Percentiles rank a stretch among this genome's conserved stretches.
These are phyloP conservation scores for Pontederia crassipes DNA, from an alignment of 176 grass and related monocot genomes.

Conservation along the genomic window DNA sequence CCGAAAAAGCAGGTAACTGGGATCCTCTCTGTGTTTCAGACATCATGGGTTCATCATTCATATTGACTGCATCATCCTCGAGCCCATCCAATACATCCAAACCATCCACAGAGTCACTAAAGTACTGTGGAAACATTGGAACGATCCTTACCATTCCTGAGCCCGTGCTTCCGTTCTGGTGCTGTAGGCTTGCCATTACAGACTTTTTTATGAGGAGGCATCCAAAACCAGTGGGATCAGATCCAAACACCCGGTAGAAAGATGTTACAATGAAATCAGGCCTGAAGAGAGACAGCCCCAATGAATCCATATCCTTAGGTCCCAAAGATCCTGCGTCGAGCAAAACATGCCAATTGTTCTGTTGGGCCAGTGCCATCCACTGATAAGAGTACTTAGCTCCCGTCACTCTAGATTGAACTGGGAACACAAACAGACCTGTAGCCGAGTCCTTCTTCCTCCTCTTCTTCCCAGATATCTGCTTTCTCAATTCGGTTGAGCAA, in stretches of 20 bases:
- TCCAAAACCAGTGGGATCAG: conserved; percentile 86
- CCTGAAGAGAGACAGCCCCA: conserved; percentile 81
- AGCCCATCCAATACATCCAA: conserved; percentile 64
- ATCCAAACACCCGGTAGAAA: conserved; percentile 90
- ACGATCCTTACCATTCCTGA: conserved; percentile 82
- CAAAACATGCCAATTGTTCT: conserved; percentile 98
- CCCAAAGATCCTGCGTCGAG: conserved; percentile 92
- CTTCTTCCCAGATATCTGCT: conserved; percentile 70
- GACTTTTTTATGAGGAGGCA: conserved; percentile 98
- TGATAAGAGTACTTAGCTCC: conserved; percentile 96
- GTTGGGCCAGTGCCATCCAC: conserved; percentile 99
- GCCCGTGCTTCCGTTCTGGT: conserved; percentile 48
- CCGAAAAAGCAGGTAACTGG: conserved; percentile 84
- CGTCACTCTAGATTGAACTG: conserved; percentile 92
- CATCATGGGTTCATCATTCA: conserved; percentile 34
- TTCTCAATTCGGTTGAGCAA: conserved; percentile 78
- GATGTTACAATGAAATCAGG: conserved; percentile 99
- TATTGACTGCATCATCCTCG: conserved; percentile 64
- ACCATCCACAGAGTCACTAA: conserved; percentile 78
- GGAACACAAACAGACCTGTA: conserved; percentile 85
- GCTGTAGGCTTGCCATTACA: conserved; percentile 73
- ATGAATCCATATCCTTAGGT: conserved; percentile 96
- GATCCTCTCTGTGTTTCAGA: conserved; percentile 45
- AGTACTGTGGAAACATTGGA: conserved; percentile 80
- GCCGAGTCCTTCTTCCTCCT: conserved; percentile 76